phyloP scores from a whole-genome alignment of 2,329 filamentous ascomycete genomes.

The Pseudocercospora fijiensis region DNA sequence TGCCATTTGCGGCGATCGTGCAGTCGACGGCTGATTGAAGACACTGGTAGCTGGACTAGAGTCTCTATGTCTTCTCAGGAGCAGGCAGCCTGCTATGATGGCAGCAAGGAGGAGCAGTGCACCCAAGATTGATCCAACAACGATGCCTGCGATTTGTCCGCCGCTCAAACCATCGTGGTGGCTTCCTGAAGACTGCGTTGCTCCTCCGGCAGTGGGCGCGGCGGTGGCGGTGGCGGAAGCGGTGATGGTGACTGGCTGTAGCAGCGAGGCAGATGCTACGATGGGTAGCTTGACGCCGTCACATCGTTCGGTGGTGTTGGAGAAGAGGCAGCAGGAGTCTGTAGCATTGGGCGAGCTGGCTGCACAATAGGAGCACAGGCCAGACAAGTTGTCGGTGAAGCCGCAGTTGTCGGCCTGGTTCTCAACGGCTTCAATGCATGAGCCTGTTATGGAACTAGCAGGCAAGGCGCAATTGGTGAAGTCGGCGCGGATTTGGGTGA shows the following conservation, averaged over 20 bases:
- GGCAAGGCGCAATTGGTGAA: constrained; percentile 87
- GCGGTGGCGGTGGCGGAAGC: constrained; percentile 55
- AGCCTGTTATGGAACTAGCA: constrained; percentile 69
- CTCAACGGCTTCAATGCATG: constrained; percentile 70
- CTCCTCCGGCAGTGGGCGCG: constrained; percentile 29
- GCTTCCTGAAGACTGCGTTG: constrained; percentile 32
- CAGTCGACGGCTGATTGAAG: constrained; percentile 83
- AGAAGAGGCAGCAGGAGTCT: constrained; percentile 88
- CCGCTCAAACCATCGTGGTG: constrained; percentile 70
- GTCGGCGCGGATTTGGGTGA: constrained; percentile 81
- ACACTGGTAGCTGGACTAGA: constrained; percentile 68
- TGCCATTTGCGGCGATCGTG: constrained; percentile 45
- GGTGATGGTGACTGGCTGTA: constrained; percentile 61
- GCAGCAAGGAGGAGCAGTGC: constrained; percentile 67
- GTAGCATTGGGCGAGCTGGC: constrained; percentile 84
- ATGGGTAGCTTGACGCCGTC: constrained; percentile 70
- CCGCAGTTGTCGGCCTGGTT: constrained; percentile 91
- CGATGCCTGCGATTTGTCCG: constrained; percentile 86
- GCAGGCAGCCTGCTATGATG: constrained; percentile 59
- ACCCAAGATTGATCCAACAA: constrained; percentile 74
- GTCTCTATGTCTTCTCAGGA: constrained; percentile 55
- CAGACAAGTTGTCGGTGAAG: constrained; percentile 67
- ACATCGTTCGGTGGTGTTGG: constrained; percentile 72
- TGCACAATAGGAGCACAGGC: constrained; percentile 84
- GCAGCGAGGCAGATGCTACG: constrained; percentile 58